Evolutionary conservation across 257 asterid species (phyloP).

Genomic region (Nicotiana noctiflora): DNA sequence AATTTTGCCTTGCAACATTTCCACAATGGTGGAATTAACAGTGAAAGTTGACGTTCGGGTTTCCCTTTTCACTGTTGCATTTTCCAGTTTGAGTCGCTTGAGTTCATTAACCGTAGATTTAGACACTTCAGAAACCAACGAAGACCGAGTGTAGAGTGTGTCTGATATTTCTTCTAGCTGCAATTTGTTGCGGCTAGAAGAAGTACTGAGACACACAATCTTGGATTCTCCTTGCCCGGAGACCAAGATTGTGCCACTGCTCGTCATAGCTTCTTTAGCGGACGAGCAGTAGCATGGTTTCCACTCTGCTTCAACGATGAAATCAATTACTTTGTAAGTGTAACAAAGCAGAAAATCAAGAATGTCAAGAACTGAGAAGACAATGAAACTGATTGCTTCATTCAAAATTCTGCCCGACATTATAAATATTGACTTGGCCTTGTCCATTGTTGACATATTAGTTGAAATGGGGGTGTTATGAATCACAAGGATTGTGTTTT

Average conservation of each 20-base stretch:
- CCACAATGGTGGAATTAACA: slow-evolving; percentile 56
- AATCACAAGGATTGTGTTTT: background rate
- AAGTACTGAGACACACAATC: slow-evolving; percentile 45
- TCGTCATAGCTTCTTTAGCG: slow-evolving; percentile 28
- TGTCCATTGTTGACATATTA: slow-evolving; percentile 18
- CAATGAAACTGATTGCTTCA: slow-evolving; percentile 40
- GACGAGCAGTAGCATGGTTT: slow-evolving; percentile 78
- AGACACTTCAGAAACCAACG: slow-evolving; percentile 45
- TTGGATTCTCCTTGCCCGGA: slow-evolving; percentile 66
- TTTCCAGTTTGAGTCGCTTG: slow-evolving; percentile 24
- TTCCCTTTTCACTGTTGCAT: slow-evolving; percentile 1
- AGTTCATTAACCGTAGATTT: slow-evolving; percentile 37
- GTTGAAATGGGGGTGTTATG: background rate
- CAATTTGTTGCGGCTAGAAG: slow-evolving; percentile 30
- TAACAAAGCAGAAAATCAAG: slow-evolving; percentile 60
- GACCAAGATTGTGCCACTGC: slow-evolving; percentile 53
- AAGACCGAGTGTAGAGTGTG: slow-evolving; percentile 70
- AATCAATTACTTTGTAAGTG: slow-evolving; percentile 45
- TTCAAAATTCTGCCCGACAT: slow-evolving; percentile 42
- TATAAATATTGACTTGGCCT: slow-evolving; percentile 11
- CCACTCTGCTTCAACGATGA: slow-evolving; percentile 71
- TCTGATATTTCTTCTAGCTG: slow-evolving; percentile 88
- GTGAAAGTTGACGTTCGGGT: slow-evolving; percentile 30
- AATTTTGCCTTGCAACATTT: slow-evolving; percentile 62
- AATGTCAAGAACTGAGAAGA: slow-evolving; percentile 48